Evolutionary conservation across 2,329 filamentous ascomycete genomes (phyloP).

Genomic region (Colletotrichum tamarilloi): DNA sequence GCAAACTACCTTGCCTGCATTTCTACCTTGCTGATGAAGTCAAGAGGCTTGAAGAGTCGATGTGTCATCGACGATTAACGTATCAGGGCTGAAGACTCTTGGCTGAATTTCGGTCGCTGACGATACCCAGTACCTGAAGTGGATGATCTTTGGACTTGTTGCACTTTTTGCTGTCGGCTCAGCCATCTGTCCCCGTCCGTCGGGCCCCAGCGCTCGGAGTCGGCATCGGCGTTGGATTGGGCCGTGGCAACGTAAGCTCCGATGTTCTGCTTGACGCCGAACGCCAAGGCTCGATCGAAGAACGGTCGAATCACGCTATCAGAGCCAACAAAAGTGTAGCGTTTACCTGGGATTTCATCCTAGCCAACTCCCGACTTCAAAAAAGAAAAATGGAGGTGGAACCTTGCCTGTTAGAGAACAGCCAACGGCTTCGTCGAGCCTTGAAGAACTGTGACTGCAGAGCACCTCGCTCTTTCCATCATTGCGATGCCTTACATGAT

Average conservation of each 20-base stretch:
- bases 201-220: neutral
- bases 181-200: neutral
- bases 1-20: neutral
- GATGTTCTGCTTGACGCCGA: neutral
- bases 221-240: neutral
- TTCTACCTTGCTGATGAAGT: neutral
- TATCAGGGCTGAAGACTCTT: too few relatives aligned
- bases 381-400: neutral
- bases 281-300: neutral
- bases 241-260: neutral
- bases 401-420: neutral
- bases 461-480: neutral
- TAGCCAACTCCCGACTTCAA: neutral
- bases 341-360: neutral
- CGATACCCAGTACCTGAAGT: neutral
- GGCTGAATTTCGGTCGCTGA: neutral
- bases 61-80: neutral
- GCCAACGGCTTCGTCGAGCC: neutral
- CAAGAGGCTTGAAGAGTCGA: neutral
- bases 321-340: neutral
- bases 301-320: neutral
- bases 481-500: neutral
- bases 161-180: neutral
- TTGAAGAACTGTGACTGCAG: neutral
- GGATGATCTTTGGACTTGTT: neutral